Evolutionary conservation across 2,329 filamentous ascomycete genomes (phyloP), one percentile per base, ranked within the genome.

Genomic region (Ophiostoma tasmaniense): DNA sequence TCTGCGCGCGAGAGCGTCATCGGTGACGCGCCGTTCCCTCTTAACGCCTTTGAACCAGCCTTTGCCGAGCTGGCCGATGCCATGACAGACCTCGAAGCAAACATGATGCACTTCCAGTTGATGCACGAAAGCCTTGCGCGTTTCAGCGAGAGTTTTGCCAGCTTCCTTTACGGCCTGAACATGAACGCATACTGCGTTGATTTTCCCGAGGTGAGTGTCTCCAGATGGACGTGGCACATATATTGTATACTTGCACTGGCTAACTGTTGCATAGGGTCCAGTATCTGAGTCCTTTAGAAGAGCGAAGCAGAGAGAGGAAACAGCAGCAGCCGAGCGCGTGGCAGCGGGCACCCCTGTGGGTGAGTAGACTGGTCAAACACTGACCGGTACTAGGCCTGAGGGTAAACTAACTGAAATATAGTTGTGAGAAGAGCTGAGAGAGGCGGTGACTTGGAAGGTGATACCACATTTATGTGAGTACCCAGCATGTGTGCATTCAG

Each of bases 141-240:
- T 33, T 99, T 99, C 79, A 94, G 90, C 78, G 95, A 99, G 83
- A 96, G 91, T 76, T 99, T 99, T 79, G 93, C 93, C 0, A 92
- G 90, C 74, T 98, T 99, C 75, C 80, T 99, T 64, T 99, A 98
- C 75, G 95, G 95, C 1, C 79, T 99, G 77, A 98, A 98, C 76
- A 97, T 99, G 93, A 98, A 97, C 78, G 95, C 95, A 1, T 99
- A 98, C 77, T 98, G 94, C 78, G 93, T 98, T 39, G 95, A 99
- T 78, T 99, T 97, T 73, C 91, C 93, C 0, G 95, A 99, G 87
- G 93, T 93, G 80, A 22, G 50, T 55, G 50, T 55, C n/a, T 25
- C 14, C 30, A 20, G 66, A n/a, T n/a, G n/a, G n/a, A n/a, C n/a
- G n/a, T 22, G 35, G n/a, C 8, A 13, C n/a, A n/a, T 20, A 39